These are phyloP conservation scores for Colletotrichum eleusines DNA, from an alignment of 2,329 filamentous ascomycete genomes.

Conservation along the genomic window DNA sequence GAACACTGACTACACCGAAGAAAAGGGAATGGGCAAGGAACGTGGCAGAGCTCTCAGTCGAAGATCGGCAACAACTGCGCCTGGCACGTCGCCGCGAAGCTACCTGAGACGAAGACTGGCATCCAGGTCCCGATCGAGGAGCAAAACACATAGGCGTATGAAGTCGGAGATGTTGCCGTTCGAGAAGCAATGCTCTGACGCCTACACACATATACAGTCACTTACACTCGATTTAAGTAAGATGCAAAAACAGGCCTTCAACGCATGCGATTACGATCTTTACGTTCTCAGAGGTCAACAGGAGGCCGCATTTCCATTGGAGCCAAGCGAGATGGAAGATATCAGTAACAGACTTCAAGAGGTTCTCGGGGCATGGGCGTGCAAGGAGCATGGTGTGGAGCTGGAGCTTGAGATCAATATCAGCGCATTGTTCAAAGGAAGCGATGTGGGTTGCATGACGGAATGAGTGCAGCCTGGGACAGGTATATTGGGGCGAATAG, in stretches of 20 bases:
- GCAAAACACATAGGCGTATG: constrained; percentile 29
- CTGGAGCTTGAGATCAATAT: constrained; percentile 41
- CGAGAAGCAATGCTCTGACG: not conserved
- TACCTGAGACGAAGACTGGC: constrained; percentile 20
- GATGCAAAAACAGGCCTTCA: not conserved
- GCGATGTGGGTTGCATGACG: constrained; percentile 1
- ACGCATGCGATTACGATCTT: constrained; percentile 16
- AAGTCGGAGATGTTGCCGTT: constrained; percentile 30
- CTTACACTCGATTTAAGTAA: constrained; percentile 15
- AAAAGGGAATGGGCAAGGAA: not conserved
- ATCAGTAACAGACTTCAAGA: constrained; percentile 31
- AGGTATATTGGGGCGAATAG: not conserved
- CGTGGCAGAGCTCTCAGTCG: constrained; percentile 5
- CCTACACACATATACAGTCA: not conserved
- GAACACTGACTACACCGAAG: not conserved
- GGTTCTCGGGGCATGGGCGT: constrained; percentile 27
- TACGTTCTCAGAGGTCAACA: constrained; percentile 25
- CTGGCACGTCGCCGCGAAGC: constrained; percentile 8
- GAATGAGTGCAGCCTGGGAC: not conserved
- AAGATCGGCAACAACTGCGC: constrained; percentile 1
- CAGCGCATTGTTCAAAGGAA: constrained; percentile 6
- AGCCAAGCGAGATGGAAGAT: constrained; percentile 15
- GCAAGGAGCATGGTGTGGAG: constrained; percentile 9
- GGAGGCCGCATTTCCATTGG: constrained; percentile 24
- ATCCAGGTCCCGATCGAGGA: constrained; percentile 19